These are phyloP conservation scores for Penicillium simplicissimum DNA, from an alignment of 495 filamentous ascomycete genomes.

Conservation along the genomic window DNA sequence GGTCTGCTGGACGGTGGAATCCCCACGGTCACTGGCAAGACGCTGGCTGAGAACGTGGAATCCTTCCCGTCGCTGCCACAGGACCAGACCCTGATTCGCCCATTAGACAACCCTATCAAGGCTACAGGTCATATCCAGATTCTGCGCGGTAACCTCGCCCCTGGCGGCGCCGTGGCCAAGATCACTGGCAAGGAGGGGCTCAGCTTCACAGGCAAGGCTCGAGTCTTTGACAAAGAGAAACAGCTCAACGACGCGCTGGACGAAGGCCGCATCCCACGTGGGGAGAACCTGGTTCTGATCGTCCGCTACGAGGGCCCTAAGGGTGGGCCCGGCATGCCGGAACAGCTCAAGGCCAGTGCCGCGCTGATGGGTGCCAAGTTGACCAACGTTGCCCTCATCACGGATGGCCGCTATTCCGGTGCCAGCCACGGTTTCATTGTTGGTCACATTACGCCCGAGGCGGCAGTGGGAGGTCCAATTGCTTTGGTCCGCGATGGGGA, in stretches of 20 bases:
- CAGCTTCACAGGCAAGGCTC: slow-evolving; percentile 75
- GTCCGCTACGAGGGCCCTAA: slow-evolving; percentile 96
- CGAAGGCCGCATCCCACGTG: slow-evolving; percentile 67
- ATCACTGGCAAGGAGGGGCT: slow-evolving; percentile 96
- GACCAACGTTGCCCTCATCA: slow-evolving; percentile 87
- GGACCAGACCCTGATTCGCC: slow-evolving; percentile 83
- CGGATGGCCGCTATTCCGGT: slow-evolving; percentile 89
- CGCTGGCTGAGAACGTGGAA: slow-evolving; percentile 83
- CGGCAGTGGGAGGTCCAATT: slow-evolving; percentile 78
- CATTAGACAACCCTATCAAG: slow-evolving; percentile 83
- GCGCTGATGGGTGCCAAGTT: slow-evolving; percentile 92
- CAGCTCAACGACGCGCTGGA: slow-evolving; percentile 75
- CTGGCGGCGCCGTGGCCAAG: slow-evolving; percentile 91
- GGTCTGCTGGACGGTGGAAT: slow-evolving; percentile 81
- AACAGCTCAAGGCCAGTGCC: slow-evolving; percentile 86
- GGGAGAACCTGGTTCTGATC: slow-evolving; percentile 85
- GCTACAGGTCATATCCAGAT: slow-evolving; percentile 85
- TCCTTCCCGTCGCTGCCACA: slow-evolving; percentile 78
- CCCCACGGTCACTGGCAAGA: slow-evolving; percentile 88
- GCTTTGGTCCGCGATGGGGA: slow-evolving; percentile 81
- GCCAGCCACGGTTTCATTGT: slow-evolving; percentile 96
- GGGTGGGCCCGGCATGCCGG: slow-evolving; percentile 98
- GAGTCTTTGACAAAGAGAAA: slow-evolving; percentile 89
- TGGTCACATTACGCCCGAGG: slow-evolving; percentile 91
- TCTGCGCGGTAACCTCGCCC: slow-evolving; percentile 85